These are phyloP conservation scores for Neofusicoccum kwambonambiense DNA, from an alignment of 2,329 filamentous ascomycete genomes.

Conservation along the genomic window DNA sequence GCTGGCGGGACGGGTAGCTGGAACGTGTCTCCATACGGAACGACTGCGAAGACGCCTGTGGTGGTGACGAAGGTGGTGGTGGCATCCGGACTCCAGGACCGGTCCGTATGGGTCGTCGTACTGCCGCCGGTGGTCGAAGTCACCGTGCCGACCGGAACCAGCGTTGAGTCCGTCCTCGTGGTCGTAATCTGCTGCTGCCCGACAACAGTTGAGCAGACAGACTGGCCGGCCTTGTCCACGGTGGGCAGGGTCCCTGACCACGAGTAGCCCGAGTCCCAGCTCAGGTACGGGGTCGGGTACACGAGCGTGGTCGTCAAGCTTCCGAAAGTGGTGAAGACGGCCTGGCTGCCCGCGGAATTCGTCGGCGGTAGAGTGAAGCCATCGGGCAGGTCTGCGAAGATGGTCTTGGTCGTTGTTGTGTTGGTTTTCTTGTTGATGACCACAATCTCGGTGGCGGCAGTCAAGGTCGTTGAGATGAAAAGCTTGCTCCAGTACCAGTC, in stretches of 20 bases:
- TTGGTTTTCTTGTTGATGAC: constrained; percentile 18
- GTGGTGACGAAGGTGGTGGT: background rate
- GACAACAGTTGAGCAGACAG: background rate
- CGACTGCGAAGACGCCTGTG: background rate
- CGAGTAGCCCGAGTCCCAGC: background rate
- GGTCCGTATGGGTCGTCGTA: background rate
- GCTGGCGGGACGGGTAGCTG: background rate
- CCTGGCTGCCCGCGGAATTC: constrained; percentile 14
- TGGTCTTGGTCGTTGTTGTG: constrained; percentile 18
- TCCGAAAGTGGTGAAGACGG: background rate
- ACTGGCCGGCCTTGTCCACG: background rate
- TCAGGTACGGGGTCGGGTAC: background rate
- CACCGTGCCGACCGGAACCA: background rate
- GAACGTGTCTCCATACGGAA: background rate
- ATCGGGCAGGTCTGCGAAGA: constrained; percentile 15
- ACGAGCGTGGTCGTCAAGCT: background rate
- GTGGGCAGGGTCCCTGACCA: background rate
- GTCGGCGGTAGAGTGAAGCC: constrained; percentile 19
- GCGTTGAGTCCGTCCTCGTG: background rate
- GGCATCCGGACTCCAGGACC: background rate
- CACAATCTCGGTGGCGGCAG: constrained; percentile 17
- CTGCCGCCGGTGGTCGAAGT: background rate
- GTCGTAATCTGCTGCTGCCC: background rate
- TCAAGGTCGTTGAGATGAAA: constrained; percentile 15
- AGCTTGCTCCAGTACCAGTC: constrained; percentile 16